Evolutionary conservation across 2,329 filamentous ascomycete genomes (phyloP), one percentile per base, ranked within the genome.

Genomic region (Penicillium sclerotiorum): DNA sequence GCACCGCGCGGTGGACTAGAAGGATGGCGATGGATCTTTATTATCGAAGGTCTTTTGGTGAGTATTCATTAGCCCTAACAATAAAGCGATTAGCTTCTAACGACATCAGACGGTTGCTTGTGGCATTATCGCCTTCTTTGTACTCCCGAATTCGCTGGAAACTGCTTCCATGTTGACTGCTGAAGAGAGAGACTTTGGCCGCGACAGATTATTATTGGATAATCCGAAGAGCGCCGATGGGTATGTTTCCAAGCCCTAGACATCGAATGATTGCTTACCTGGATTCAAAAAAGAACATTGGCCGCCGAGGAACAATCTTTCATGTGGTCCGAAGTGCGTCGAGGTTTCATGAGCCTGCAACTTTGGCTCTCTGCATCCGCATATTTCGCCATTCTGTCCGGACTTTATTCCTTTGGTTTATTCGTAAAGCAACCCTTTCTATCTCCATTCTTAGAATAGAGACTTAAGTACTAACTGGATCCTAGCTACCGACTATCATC

Each of bases 21-120:
- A 51, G 77, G 76, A 3, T 86, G 82, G 83, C 73, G 82, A 23
- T 86, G 81, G 81, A 84, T 86, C 13, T 81, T 86, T 49, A 78
- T 84, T 39, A 75, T 84, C 7, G 83, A 85, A 58, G 82, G 83
- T 0, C 61, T 71, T 12, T 45, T 71, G 61, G 67, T 68, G 56
- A 20, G 45, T 45, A 0, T 12, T n/a, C 8, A 33, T 18, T 21
- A 5, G 5, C 33, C 1, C 5, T 8, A 13, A 2, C 6, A n/a
- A 23, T 20, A 41, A 21, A 1, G 2, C 8, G 8, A 8, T 22
- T 12, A 15, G 13, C 15, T 23, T 8, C 47, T 56, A 22, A 57
- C 22, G 21, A 7, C n/a, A 2, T 8, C 44, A 81, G 79, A 87
- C 83, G 1, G 72, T 83, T 17, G 63, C 76, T 4, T 77, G 80